phyloP scores from a whole-genome alignment of 169 alveolate genomes.

The Plasmodium billcollinsi region DNA sequence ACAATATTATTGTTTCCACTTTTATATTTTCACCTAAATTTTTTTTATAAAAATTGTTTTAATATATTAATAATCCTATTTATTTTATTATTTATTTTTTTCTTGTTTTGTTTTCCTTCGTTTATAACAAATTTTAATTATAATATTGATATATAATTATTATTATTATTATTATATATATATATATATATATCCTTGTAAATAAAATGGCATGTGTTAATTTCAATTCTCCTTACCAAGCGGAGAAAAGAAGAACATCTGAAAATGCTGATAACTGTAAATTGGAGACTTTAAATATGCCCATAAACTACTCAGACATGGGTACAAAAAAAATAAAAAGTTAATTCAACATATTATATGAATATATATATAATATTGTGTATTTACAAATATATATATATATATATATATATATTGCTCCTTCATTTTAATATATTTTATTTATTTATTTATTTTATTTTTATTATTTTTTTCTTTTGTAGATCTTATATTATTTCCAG shows the following conservation, averaged over 20 bases:
- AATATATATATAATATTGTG: neutral
- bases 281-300: conserved; percentile 35
- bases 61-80: neutral
- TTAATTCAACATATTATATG: too few relatives aligned
- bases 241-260: conserved; percentile 78
- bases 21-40: too few relatives aligned
- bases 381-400: neutral
- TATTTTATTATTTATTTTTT: neutral
- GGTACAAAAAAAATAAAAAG: conserved; percentile 36
- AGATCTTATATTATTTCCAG: conserved; percentile 83
- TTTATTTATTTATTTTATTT: neutral
- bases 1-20: too few relatives aligned
- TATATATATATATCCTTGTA: neutral
- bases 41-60: too few relatives aligned
- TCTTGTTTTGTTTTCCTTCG: neutral
- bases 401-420: neutral
- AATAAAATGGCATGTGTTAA: conserved; percentile 57
- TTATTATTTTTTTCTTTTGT: neutral
- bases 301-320: conserved; percentile 81
- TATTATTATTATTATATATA: neutral
- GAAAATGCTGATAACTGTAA: conserved; percentile 47
- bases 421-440: neutral
- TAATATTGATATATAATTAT: too few relatives aligned
- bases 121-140: neutral
- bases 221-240: conserved; percentile 81